Evolutionary conservation across 306 rosid genomes (phyloP).

Genomic region (Medicago truncatula): MtrunA17r5.0-ANR NC_053042.1:53483501-53484000

Average conservation of each 20-base stretch:
- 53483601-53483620: background rate
- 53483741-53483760: constrained; percentile 71
- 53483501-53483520: constrained; percentile 83
- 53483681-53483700: constrained; percentile 61
- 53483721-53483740: constrained; percentile 60
- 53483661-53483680: constrained; percentile 67
- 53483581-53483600: constrained; percentile 8
- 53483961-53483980: constrained; percentile 52
- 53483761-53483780: constrained; percentile 49
- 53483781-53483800: constrained; percentile 24
- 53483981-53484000: constrained; percentile 52
- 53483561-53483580: background rate
- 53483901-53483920: constrained; percentile 92
- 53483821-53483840: constrained; percentile 76
- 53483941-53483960: constrained; percentile 72
- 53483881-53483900: constrained; percentile 88
- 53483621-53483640: constrained; percentile 29
- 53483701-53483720: constrained; percentile 67
- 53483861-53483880: constrained; percentile 83
- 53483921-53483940: constrained; percentile 67
- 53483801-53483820: constrained; percentile 17
- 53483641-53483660: constrained; percentile 71
- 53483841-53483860: constrained; percentile 73
- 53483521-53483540: constrained; percentile 62
- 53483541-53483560: constrained; percentile 1